Evolutionary conservation across 2,329 filamentous ascomycete species (phyloP).

Genomic region (Fusarium sambucinum): DNA sequence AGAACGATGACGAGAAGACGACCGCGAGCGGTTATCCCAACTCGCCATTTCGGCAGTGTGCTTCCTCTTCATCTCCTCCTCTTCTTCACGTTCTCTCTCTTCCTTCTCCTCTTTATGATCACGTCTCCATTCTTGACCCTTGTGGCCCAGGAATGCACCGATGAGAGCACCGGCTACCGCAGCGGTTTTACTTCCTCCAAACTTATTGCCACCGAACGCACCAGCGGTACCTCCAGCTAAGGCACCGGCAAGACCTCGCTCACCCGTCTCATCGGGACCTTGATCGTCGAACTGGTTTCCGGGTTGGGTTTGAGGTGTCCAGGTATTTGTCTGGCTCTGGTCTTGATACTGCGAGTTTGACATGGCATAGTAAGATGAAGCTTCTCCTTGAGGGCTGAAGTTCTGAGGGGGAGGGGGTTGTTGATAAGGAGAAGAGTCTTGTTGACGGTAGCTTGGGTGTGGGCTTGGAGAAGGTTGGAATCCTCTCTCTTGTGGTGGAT

Average conservation of each 20-base stretch:
- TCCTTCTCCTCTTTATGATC: constrained; percentile 7
- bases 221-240: constrained; percentile 1
- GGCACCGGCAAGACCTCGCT: neutral
- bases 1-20: neutral
- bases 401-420: neutral
- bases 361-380: neutral
- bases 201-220: neutral
- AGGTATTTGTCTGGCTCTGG: neutral
- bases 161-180: neutral
- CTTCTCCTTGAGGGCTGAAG: neutral
- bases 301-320: neutral
- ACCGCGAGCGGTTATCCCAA: neutral
- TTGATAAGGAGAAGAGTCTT: neutral
- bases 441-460: neutral
- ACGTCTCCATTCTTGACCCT: constrained; percentile 1
- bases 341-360: neutral
- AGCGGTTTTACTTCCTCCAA: constrained; percentile 2
- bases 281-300: neutral
- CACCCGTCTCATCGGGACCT: neutral
- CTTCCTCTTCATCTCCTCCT: neutral
- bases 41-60: neutral
- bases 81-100: neutral
- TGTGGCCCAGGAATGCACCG: neutral
- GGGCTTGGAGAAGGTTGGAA: neutral
- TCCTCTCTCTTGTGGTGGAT: neutral